Conservation (phyloP, 192 early-diverging fungal genomes). For the Umbelopsis ramanniana region DNA sequence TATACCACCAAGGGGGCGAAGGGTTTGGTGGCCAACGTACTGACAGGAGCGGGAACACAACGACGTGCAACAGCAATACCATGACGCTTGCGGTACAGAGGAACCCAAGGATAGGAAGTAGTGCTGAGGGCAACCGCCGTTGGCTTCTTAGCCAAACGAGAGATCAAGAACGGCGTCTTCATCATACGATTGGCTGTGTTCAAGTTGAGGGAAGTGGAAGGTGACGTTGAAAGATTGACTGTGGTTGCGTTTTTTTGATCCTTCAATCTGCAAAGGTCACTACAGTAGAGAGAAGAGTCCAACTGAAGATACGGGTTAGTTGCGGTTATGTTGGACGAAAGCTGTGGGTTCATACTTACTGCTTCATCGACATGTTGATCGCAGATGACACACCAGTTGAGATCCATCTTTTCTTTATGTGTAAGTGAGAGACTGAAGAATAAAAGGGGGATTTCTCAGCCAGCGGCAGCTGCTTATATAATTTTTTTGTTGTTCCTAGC, state of each 20-base stretch:
- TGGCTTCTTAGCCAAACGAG: conserved; percentile 8
- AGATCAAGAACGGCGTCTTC: conserved; percentile 16
- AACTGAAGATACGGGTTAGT: background rate
- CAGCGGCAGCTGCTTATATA: background rate
- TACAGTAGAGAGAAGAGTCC: conserved; percentile 21
- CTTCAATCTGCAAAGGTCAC: conserved; percentile 1
- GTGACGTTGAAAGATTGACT: conserved; percentile 21
- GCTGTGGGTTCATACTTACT: background rate
- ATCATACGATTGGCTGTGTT: conserved; percentile 13
- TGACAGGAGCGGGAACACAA: conserved; percentile 4
- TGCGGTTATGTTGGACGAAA: no score
- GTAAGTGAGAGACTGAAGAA: conserved; percentile 5
- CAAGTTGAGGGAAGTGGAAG: conserved; percentile 10
- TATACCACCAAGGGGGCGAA: conserved; percentile 5
- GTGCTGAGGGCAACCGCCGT: background rate
- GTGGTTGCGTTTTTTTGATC: conserved; percentile 16
- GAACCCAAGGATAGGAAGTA: conserved; percentile 33
- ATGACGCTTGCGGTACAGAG: conserved; percentile 28
- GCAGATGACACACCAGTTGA: conserved; percentile 24
- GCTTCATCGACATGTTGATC: conserved; percentile 22
- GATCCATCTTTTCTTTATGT: conserved; percentile 11
- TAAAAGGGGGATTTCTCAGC: background rate
- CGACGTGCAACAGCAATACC: conserved; percentile 21
- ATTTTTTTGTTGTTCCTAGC: background rate
- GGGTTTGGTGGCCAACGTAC: conserved; percentile 7